Percentiles rank a stretch among this genome's conserved stretches.
Evolutionary conservation across 2,329 filamentous ascomycete species (phyloP).

Genomic region (Fusarium keratoplasticum): DNA sequence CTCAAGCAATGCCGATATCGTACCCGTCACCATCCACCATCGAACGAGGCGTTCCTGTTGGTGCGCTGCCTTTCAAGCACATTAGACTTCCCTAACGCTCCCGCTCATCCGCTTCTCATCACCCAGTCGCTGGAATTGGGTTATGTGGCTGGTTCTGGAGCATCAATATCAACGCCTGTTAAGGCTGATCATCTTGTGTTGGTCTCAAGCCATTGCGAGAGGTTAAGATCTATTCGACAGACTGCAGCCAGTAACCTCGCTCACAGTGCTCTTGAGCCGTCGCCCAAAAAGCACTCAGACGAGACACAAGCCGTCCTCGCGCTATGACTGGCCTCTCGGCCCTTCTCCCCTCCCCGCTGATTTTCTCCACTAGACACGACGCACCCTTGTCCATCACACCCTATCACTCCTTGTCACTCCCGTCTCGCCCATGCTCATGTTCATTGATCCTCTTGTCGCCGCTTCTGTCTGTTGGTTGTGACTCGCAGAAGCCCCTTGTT

Average conservation of each 20-base stretch:
- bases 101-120: neutral
- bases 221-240: conserved; percentile 20
- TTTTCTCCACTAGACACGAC: conserved; percentile 33
- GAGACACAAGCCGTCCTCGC: conserved; percentile 21
- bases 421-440: conserved; percentile 23
- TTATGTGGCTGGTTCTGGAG: conserved; percentile 6
- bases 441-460: conserved; percentile 16
- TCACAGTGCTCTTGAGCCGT: conserved; percentile 13
- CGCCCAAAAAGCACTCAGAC: conserved; percentile 26
- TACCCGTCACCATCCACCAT: conserved; percentile 5
- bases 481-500: conserved; percentile 12
- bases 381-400: conserved; percentile 32
- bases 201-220: conserved; percentile 14
- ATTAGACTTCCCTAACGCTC: conserved; percentile 10
- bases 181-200: conserved; percentile 23
- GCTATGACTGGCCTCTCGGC: conserved; percentile 45
- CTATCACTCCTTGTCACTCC: conserved; percentile 32
- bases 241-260: conserved; percentile 27
- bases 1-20: neutral
- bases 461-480: conserved; percentile 20
- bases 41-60: neutral
- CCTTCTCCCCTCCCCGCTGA: conserved; percentile 34
- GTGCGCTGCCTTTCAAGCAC: neutral
- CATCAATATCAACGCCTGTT: conserved; percentile 22
- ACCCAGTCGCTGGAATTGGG: neutral